Evolutionary conservation across 1,284 basidiomycete genomes (phyloP).

Genomic region (Clitocybe nebularis): DNA sequence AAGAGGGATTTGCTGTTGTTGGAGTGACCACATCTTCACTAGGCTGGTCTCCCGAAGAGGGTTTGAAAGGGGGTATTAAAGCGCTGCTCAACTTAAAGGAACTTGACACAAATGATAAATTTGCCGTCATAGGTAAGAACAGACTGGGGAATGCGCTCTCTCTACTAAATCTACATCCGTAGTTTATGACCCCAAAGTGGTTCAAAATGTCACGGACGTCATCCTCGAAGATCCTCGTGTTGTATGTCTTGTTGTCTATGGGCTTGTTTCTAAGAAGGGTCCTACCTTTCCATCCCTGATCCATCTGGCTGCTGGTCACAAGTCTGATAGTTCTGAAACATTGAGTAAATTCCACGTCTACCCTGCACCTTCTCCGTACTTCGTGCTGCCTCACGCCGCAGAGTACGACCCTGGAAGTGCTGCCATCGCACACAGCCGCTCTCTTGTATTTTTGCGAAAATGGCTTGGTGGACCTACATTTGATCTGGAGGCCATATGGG

Average conservation of each 20-base stretch:
- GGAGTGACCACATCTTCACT: constrained; percentile 24
- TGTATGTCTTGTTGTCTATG: constrained; percentile 33
- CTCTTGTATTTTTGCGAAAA: constrained; percentile 39
- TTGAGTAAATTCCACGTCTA: constrained; percentile 25
- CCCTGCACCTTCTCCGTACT: constrained; percentile 28
- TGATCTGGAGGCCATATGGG: constrained; percentile 50
- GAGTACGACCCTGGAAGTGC: constrained; percentile 36
- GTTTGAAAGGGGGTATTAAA: constrained; percentile 27
- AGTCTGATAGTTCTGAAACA: constrained; percentile 8
- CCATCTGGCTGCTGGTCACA: constrained; percentile 22
- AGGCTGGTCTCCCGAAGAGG: constrained; percentile 20
- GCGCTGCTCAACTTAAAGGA: constrained; percentile 30
- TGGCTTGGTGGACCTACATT: constrained; percentile 40
- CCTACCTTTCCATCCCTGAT: constrained; percentile 25
- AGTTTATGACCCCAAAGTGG: constrained; percentile 35
- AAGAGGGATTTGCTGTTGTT: constrained; percentile 46
- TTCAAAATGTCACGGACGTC: constrained; percentile 23
- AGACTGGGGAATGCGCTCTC: background rate
- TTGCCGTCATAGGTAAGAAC: constrained; percentile 36
- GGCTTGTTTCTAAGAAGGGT: constrained; percentile 11
- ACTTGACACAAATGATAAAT: constrained; percentile 36
- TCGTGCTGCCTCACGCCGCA: constrained; percentile 35
- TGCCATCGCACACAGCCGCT: constrained; percentile 37
- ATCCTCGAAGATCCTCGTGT: constrained; percentile 26
- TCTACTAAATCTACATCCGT: constrained; percentile 1